phyloP scores from a whole-genome alignment of 768 basidiomycete genomes.

The Pleurotus giganteus region DNA sequence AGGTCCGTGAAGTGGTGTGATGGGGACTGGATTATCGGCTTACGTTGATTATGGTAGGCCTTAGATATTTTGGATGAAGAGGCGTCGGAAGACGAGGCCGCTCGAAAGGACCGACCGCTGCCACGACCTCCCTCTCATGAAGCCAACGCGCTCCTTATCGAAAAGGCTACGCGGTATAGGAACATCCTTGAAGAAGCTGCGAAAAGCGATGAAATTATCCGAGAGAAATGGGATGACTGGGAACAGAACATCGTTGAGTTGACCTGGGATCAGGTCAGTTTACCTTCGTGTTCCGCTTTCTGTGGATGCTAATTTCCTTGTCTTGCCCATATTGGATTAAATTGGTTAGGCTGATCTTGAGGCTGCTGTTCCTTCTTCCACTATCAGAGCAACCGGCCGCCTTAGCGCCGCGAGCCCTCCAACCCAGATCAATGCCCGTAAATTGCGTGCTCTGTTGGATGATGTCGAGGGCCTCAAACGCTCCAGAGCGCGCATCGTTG shows the following conservation, averaged over 20 bases:
- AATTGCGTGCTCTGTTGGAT: slow-evolving; percentile 73
- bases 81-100: slow-evolving; percentile 78
- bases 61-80: slow-evolving; percentile 91
- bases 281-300: neutral
- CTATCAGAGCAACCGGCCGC: slow-evolving; percentile 29
- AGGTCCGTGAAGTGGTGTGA: slow-evolving; percentile 45
- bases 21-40: neutral
- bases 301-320: slow-evolving; percentile 3
- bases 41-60: slow-evolving; percentile 45
- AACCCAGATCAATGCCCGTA: slow-evolving; percentile 65
- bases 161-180: slow-evolving; percentile 70
- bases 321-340: neutral
- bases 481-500: slow-evolving; percentile 58
- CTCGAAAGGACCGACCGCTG: slow-evolving; percentile 47
- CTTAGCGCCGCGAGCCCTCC: slow-evolving; percentile 38
- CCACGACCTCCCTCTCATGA: slow-evolving; percentile 70
- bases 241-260: slow-evolving; percentile 68
- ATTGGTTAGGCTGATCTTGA: slow-evolving; percentile 59
- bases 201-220: slow-evolving; percentile 73
- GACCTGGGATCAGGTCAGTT: slow-evolving; percentile 62
- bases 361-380: slow-evolving; percentile 65
- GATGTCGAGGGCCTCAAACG: slow-evolving; percentile 71
- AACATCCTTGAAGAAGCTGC: slow-evolving; percentile 69
- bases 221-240: slow-evolving; percentile 90
- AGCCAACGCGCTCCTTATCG: slow-evolving; percentile 71